Evolutionary conservation across 805 yeast species (phyloP), one percentile per base, ranked within the genome.

Genomic region (Yarrowia hollandica): DNA sequence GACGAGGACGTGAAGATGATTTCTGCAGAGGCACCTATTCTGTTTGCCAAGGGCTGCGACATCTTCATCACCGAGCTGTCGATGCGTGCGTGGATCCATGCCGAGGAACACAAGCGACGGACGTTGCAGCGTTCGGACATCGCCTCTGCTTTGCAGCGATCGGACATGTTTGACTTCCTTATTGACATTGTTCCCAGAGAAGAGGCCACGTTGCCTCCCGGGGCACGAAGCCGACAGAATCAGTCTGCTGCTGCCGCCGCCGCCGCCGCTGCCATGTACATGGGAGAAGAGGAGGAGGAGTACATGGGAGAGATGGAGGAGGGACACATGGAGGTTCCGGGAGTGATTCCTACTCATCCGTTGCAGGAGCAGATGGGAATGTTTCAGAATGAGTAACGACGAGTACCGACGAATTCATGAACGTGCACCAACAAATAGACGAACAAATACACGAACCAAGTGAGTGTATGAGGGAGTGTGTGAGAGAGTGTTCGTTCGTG

Each of bases 31-130:
- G 98, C 98, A 0, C 99, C 99, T 1, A 90, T 94, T 30, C 74
- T 94, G 62, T 94, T 94, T 75, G 98, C 99, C 46, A 94, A 94
- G 72, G 98, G 98, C 1, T 94, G 99, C 73, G 99, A 94, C 70
- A 85, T 94, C 31, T 94, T 94, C 73, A 92, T 94, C 65, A 91
- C 99, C 0, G 99, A 94, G 71, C 76, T 94, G 59, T 91, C 99
- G 12, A 91, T 94, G 97, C 79, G 99, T 61, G 97, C 99, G 7
- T 94, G 99, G 99, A 90, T 94, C 62, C 97, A 91, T 67, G 97
- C 98, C 2, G 98, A 94, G 72, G 97, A 90, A 68, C 89, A 89
- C 74, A 94, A 94, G 70, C 81, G 99, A 64, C 76, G 99, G 62
- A 94, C 99, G 5, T 75, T 94, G 61, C 99, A 94, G 71, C 88